Evolutionary conservation across 2,329 filamentous ascomycete species (phyloP).

Genomic region (Epicoccum sorghinum): DNA sequence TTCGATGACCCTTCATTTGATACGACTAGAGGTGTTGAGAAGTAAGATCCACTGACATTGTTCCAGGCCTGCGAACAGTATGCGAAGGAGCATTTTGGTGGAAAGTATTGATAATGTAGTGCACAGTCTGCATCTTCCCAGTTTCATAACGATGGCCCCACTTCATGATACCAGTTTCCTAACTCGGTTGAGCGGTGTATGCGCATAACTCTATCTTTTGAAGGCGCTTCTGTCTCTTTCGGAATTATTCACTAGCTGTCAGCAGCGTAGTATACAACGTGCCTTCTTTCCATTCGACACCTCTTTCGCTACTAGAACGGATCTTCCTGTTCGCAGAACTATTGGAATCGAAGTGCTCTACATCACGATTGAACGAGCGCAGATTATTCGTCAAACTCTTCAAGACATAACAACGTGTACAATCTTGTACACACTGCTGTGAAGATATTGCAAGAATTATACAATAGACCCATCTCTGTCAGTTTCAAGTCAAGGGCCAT

Average conservation of each 20-base stretch:
- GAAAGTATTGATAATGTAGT: conserved; percentile 50
- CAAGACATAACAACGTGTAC: neutral
- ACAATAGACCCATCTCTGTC: conserved; percentile 3
- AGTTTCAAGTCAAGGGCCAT: conserved; percentile 10
- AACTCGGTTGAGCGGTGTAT: conserved; percentile 38
- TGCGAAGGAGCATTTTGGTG: conserved; percentile 90
- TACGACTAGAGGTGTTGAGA: neutral
- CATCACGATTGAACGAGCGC: neutral
- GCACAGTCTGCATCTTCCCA: conserved; percentile 48
- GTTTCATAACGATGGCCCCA: conserved; percentile 38
- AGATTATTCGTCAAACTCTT: neutral
- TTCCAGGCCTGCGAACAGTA: conserved; percentile 86
- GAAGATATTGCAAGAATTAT: conserved; percentile 9
- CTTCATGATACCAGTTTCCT: conserved; percentile 49
- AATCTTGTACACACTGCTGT: neutral
- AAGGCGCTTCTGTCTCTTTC: conserved; percentile 37
- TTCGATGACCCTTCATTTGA: neutral
- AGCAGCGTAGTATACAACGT: conserved; percentile 29
- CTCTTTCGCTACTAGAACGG: neutral
- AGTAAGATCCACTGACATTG: conserved; percentile 16
- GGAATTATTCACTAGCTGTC: conserved; percentile 35
- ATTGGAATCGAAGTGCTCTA: neutral
- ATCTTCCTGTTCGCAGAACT: neutral
- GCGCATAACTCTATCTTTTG: conserved; percentile 31
- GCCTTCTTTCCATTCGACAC: conserved; percentile 17